Base-by-base conservation (phyloP, 2,329 filamentous ascomycete species). In the Ophiostoma tasmaniense region DNA sequence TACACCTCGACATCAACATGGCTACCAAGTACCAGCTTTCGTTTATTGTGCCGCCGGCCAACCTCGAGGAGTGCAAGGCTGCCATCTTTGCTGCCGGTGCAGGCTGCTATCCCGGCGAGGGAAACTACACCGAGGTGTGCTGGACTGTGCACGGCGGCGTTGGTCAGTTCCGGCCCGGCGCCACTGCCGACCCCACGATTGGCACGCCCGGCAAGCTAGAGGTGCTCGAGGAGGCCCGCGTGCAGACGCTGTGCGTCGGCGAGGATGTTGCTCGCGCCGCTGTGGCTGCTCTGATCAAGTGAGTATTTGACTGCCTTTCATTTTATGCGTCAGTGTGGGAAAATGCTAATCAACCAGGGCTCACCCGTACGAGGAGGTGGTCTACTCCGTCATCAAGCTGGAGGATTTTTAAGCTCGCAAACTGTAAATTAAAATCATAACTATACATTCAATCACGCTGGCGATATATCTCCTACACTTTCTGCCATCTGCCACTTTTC, bases 231-330 rank as follows among this genome's bases (percentile, higher is more conserved):
- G 89, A 91, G 76, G 80, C 84, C 1, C 82, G 83, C 65, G 85
- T 90, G 20, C 89, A 92, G 79, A 84, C 85, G 1, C 74, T 90
- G 2, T 88, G 87, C 74, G 73, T 86, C 0, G 87, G 87, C 0
- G 82, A 84, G 73, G 85, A 89, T 10, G 80, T 85, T 22, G 81
- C 81, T 0, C 81, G 79, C 71, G 81, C 81, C 52, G 89, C 84
- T 1, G 87, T 91, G 0, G 82, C 81, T 37, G 89, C 87, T 4
- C 75, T 92, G 77, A 91, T 90, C 76, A 81, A 78, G 89, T 90
- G 73, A 74, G 84, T 33, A 33, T 33, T n/a, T n/a, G n/a, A n/a
- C n/a, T n/a, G n/a, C 42, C 42, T 11, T 1, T 25, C 4, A 22
- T 22, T 13, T n/a, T 8, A 45, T 13, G 14, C 11, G 4, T 20